Conservation (phyloP, 768 basidiomycete species). For the Mycena rosella region DNA sequence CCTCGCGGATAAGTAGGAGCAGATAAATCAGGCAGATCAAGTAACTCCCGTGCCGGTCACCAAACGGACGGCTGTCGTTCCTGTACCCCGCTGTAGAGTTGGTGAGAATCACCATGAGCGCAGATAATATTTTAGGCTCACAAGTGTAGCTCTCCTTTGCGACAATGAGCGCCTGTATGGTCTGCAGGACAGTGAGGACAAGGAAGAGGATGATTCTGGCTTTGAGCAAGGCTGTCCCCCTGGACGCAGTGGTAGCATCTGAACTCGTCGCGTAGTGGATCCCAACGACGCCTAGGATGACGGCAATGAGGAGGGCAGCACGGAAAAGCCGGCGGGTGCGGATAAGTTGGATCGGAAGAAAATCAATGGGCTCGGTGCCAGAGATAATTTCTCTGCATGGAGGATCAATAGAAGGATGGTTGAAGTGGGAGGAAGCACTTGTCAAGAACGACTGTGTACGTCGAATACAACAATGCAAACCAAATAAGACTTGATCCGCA, state of each 20-base stretch:
- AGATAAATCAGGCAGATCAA: conserved; percentile 39
- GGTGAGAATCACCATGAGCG: conserved; percentile 2
- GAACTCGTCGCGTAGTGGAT: conserved; percentile 30
- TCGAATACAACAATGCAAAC: conserved; percentile 58
- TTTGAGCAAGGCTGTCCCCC: conserved; percentile 28
- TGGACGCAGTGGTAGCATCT: conserved; percentile 28
- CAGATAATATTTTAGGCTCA: conserved; percentile 22
- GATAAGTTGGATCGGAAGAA: conserved; percentile 13
- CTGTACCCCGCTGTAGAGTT: conserved; percentile 1
- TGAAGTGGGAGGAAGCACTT: not conserved
- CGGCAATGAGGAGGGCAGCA: conserved; percentile 23
- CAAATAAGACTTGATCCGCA: conserved; percentile 51
- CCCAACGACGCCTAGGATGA: conserved; percentile 41
- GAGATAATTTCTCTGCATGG: not conserved
- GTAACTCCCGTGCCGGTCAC: conserved; percentile 36
- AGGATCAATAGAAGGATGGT: not conserved
- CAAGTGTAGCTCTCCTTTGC: conserved; percentile 33
- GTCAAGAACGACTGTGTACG: conserved; percentile 51
- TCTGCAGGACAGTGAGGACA: conserved; percentile 39
- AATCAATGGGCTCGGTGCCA: not conserved
- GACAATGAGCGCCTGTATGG: not conserved
- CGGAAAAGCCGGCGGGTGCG: conserved; percentile 37
- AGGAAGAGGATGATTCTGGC: conserved; percentile 42
- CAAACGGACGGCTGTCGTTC: conserved; percentile 26
- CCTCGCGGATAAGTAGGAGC: conserved; percentile 43